phyloP scores from a whole-genome alignment of 2,329 filamentous ascomycete genomes.

The Trichoderma harzianum region DNA sequence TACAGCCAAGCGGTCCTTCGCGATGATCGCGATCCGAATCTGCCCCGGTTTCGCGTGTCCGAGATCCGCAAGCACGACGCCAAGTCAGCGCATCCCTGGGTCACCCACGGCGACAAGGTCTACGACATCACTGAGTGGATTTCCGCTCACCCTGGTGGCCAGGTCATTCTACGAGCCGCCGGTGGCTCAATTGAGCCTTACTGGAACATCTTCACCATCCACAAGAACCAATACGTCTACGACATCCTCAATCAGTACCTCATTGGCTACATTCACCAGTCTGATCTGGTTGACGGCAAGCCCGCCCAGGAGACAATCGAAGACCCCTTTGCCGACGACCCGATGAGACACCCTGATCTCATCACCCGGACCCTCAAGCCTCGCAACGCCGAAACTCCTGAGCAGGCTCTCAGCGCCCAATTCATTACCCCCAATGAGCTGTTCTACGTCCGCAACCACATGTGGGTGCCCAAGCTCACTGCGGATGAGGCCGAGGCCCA shows the following conservation, averaged over 20 bases:
- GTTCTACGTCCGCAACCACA: conserved; percentile 61
- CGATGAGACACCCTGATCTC: conserved; percentile 48
- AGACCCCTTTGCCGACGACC: conserved; percentile 58
- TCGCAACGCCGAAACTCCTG: conserved; percentile 60
- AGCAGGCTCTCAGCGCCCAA: conserved; percentile 42
- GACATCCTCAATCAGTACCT: conserved; percentile 63
- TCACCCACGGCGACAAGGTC: conserved; percentile 60
- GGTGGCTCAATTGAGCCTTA: conserved; percentile 64
- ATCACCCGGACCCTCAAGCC: conserved; percentile 53
- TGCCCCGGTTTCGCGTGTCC: conserved; percentile 49
- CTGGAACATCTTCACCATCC: conserved; percentile 68
- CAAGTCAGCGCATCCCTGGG: conserved; percentile 56
- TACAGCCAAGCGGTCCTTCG: neutral
- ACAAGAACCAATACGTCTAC: conserved; percentile 61
- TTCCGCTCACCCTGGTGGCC: conserved; percentile 61
- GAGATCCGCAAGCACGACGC: conserved; percentile 53
- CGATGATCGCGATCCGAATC: conserved; percentile 33
- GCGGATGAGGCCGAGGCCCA: conserved; percentile 40
- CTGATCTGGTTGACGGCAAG: conserved; percentile 56
- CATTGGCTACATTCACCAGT: conserved; percentile 58
- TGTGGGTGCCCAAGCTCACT: conserved; percentile 56
- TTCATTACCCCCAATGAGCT: conserved; percentile 55
- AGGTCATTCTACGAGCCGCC: conserved; percentile 64
- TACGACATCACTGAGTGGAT: conserved; percentile 72
- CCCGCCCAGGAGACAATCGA: conserved; percentile 53